phyloP scores from a whole-genome alignment of 345 rosid species.

The Rhodamnia argentea region DNA sequence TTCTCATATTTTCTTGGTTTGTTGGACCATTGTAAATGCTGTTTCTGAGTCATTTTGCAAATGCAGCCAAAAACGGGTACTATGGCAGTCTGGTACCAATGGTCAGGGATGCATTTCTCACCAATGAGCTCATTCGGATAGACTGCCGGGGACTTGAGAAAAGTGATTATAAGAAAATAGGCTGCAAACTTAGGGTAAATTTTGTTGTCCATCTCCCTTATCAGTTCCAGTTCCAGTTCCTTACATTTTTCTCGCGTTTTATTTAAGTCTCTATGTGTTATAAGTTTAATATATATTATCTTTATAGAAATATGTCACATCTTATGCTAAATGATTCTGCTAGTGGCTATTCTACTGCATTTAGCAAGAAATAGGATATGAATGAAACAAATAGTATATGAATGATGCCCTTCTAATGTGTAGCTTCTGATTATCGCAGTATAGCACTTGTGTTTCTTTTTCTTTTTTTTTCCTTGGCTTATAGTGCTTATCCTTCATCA shows the following conservation, averaged over 20 bases:
- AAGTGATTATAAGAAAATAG: constrained; percentile 89
- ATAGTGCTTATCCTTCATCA: not conserved
- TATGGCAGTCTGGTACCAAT: constrained; percentile 81
- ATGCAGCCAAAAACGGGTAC: constrained; percentile 86
- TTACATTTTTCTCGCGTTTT: not conserved
- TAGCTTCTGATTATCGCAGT: not conserved
- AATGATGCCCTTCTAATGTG: not conserved
- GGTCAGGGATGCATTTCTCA: constrained; percentile 88
- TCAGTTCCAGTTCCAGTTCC: not conserved
- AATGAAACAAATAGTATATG: not conserved
- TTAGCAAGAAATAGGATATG: not conserved
- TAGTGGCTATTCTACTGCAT: not conserved
- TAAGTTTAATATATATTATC: not conserved
- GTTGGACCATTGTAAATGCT: not conserved
- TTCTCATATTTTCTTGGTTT: not conserved
- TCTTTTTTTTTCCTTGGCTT: not conserved
- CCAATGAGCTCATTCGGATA: constrained; percentile 57
- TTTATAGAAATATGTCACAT: not conserved
- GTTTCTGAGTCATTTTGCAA: constrained; percentile 6
- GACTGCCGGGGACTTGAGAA: constrained; percentile 80
- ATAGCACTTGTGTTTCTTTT: not conserved
- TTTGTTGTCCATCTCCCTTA: not conserved
- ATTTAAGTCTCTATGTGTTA: not conserved
- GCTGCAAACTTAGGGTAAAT: constrained; percentile 79
- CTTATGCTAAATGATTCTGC: not conserved